These are phyloP conservation scores for Coemansia sp. DNA, from an alignment of 192 early-diverging fungal genomes.

Conservation along the genomic window DNA sequence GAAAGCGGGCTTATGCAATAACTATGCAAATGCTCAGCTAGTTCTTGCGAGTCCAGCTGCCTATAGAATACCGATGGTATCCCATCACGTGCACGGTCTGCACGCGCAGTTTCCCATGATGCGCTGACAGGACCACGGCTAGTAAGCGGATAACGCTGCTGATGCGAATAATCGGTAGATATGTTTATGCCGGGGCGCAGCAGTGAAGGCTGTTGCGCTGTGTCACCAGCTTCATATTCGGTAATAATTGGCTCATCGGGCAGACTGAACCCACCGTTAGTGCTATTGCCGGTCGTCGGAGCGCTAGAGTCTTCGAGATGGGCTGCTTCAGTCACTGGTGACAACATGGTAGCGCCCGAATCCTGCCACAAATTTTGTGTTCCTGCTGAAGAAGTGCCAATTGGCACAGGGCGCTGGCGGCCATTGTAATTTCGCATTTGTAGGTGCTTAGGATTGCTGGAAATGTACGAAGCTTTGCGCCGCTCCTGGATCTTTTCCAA, in stretches of 20 bases:
- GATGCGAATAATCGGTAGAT: background rate
- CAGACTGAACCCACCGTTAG: background rate
- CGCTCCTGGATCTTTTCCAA: constrained; percentile 50
- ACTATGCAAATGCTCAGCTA: constrained; percentile 18
- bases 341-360: background rate
- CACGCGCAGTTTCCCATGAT: constrained; percentile 2
- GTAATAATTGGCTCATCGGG: background rate
- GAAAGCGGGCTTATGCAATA: constrained; percentile 26
- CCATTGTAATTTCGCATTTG: background rate
- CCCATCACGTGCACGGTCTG: background rate
- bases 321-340: constrained; percentile 7
- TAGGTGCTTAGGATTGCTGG: constrained; percentile 15
- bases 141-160: background rate
- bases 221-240: background rate
- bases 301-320: background rate
- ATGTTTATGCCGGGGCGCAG: background rate
- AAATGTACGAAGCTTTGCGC: constrained; percentile 41
- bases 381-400: background rate
- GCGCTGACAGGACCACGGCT: constrained; percentile 11
- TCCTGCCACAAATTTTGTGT: background rate
- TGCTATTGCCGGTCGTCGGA: constrained; percentile 2
- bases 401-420: constrained; percentile 5
- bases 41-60: background rate
- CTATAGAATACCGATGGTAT: background rate
- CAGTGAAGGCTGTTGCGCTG: background rate